Evolutionary conservation across 192 early-diverging fungal species (phyloP).

Genomic region (Piromyces finnis): DNA sequence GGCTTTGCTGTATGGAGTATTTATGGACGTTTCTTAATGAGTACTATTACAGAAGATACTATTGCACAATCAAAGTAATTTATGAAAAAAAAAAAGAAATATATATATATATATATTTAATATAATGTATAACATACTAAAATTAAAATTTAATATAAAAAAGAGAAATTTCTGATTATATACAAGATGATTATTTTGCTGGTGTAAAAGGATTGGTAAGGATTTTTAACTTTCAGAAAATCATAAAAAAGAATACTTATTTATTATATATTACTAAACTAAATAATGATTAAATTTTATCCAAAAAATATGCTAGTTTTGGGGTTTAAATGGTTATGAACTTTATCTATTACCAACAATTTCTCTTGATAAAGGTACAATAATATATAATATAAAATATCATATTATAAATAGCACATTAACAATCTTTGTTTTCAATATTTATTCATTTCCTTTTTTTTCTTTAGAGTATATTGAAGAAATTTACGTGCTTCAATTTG

Average conservation of each 20-base stretch:
- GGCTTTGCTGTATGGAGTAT: constrained; percentile 65
- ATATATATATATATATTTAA: no score
- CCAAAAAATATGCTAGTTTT: constrained; percentile 29
- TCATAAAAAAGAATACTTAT: no score
- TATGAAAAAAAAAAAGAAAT: not conserved
- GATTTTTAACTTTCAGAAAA: no score
- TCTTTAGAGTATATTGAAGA: constrained; percentile 6
- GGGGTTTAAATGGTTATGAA: constrained; percentile 47
- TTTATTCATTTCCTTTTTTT: no score
- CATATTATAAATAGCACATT: no score
- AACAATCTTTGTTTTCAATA: no score
- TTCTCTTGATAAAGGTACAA: constrained; percentile 9
- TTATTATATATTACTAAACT: no score
- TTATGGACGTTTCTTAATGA: constrained; percentile 43
- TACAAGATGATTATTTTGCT: constrained; percentile 35
- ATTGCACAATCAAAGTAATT: constrained; percentile 10
- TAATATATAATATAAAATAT: no score
- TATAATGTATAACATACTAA: no score
- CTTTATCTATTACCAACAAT: constrained; percentile 37
- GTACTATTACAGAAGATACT: constrained; percentile 29
- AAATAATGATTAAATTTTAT: no score
- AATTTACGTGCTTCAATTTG: constrained; percentile 32
- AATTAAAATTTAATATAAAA: no score
- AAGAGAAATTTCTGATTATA: constrained; percentile 9
- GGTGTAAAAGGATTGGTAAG: constrained; percentile 37